Evolutionary conservation across 768 basidiomycete species (phyloP).

Genomic region (Hemileccinum impolitum): DNA sequence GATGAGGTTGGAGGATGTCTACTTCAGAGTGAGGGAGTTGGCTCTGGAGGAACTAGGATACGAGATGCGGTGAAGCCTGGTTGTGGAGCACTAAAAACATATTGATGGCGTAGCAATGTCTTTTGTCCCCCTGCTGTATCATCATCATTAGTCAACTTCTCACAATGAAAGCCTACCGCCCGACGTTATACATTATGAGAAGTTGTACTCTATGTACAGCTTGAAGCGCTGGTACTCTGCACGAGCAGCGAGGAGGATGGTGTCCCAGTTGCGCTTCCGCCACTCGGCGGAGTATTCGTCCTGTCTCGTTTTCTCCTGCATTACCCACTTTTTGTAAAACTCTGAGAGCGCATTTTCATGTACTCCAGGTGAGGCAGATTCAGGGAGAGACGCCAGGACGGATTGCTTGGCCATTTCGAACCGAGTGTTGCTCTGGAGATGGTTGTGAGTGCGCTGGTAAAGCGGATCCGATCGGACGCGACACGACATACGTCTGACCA

Average conservation of each 20-base stretch:
- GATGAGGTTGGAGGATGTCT: slow-evolving; percentile 54
- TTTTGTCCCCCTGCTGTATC: neutral
- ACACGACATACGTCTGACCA: slow-evolving; percentile 69
- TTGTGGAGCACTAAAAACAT: too few species aligned
- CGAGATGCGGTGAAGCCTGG: slow-evolving; percentile 22
- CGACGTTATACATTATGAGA: too few species aligned
- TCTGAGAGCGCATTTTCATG: slow-evolving; percentile 68
- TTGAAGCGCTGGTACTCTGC: slow-evolving; percentile 48
- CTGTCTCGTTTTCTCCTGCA: slow-evolving; percentile 59
- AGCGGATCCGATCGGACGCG: neutral
- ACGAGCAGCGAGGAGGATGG: slow-evolving; percentile 57
- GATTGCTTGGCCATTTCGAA: slow-evolving; percentile 69
- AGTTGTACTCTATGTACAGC: too few species aligned
- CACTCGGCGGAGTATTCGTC: slow-evolving; percentile 63
- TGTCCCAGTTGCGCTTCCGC: slow-evolving; percentile 57
- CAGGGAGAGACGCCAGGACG: slow-evolving; percentile 53
- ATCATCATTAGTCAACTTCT: too few species aligned
- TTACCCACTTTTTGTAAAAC: slow-evolving; percentile 74
- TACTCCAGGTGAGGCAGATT: slow-evolving; percentile 45
- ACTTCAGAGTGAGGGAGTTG: slow-evolving; percentile 60
- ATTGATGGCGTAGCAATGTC: too few species aligned
- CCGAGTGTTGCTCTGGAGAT: slow-evolving; percentile 68
- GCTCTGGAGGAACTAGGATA: slow-evolving; percentile 48
- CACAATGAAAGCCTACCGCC: too few species aligned
- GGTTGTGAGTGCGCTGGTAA: slow-evolving; percentile 2